phyloP scores from a whole-genome alignment of 2,329 filamentous ascomycete species.

The Tolypocladium cylindrosporum region DNA sequence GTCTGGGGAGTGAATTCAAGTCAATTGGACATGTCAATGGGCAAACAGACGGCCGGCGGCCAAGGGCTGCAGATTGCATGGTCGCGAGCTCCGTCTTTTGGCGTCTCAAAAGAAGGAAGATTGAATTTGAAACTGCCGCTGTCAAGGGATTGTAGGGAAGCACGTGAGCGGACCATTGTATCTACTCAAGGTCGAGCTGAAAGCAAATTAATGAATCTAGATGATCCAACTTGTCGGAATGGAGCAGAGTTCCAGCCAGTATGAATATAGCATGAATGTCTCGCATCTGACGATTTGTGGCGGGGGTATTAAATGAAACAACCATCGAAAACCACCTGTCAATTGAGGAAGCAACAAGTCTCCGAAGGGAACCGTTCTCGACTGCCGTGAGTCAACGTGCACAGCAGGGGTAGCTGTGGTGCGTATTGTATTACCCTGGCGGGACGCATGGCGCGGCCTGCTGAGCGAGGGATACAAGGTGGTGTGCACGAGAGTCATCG shows the following conservation, averaged over 20 bases:
- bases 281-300: no score
- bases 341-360: not conserved
- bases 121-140: not conserved
- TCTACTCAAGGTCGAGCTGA: not conserved
- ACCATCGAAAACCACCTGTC: not conserved
- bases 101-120: not conserved
- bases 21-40: constrained; percentile 1
- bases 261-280: no score
- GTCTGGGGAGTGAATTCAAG: not conserved
- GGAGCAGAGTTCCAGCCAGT: no score
- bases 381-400: not conserved
- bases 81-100: not conserved
- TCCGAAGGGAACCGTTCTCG: not conserved
- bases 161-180: not conserved
- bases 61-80: not conserved
- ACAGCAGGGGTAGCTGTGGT: not conserved
- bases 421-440: not conserved
- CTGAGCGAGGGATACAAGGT: not conserved
- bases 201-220: not conserved
- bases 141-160: not conserved
- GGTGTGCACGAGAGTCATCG: not conserved
- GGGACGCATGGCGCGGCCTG: not conserved
- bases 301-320: no score
- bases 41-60: not conserved
- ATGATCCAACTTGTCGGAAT: not conserved